phyloP scores from a whole-genome alignment of 208 protist species.

The Trypanosoma platydactyli region DNA sequence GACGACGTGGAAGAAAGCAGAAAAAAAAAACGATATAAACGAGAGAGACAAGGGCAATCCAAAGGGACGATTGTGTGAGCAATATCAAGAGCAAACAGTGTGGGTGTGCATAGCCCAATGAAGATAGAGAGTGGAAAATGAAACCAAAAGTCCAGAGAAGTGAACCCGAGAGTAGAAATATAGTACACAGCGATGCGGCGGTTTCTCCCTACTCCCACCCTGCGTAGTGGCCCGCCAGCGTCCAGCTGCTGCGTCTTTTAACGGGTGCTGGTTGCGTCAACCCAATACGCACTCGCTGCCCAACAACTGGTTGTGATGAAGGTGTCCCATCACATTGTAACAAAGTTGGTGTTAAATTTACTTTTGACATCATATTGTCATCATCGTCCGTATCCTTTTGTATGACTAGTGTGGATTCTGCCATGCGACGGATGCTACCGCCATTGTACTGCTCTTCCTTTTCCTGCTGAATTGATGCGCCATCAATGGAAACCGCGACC shows the following conservation, averaged over 20 bases:
- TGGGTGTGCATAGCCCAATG: neutral
- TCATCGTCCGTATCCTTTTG: neutral
- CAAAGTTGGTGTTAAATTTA: neutral
- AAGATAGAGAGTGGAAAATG: neutral
- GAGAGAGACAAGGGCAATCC: neutral
- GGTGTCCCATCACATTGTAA: neutral
- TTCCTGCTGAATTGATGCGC: neutral
- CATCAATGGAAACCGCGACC: neutral
- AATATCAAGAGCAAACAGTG: neutral
- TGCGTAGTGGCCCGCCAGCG: slow-evolving; percentile 16
- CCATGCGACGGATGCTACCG: neutral
- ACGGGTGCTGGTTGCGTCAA: neutral
- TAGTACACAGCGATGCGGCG: neutral
- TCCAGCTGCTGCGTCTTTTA: slow-evolving; percentile 11
- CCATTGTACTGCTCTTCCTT: neutral
- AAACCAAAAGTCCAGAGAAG: neutral
- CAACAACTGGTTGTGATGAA: neutral
- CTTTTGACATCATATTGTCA: slow-evolving; percentile 13
- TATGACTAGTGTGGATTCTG: no score
- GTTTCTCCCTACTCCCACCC: slow-evolving; percentile 4
- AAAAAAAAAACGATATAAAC: slow-evolving; percentile 2
- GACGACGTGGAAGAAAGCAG: neutral
- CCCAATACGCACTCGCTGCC: neutral
- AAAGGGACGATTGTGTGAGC: neutral
- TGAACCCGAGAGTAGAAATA: no score